These are phyloP conservation scores for Aeschynomene evenia DNA, from an alignment of 306 rosid species.

Conservation along the genomic window DNA sequence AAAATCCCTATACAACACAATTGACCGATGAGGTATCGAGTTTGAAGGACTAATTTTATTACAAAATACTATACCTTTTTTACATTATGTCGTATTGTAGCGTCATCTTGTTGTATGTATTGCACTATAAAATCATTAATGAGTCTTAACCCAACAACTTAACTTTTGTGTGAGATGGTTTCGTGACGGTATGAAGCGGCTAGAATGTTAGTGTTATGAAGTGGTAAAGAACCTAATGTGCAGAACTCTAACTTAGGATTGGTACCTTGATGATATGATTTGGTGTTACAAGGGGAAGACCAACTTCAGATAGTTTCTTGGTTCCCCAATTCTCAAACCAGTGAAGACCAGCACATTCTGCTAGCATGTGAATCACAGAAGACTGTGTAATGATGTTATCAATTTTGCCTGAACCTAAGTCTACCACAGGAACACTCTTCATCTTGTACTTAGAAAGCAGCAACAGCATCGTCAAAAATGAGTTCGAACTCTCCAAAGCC, in stretches of 20 bases:
- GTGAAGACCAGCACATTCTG: slow-evolving; percentile 88
- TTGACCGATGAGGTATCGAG: background rate
- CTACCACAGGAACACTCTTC: slow-evolving; percentile 82
- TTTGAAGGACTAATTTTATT: background rate
- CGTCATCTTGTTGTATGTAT: background rate
- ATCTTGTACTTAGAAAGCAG: slow-evolving; percentile 88
- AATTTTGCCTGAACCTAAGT: slow-evolving; percentile 70
- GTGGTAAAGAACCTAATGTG: background rate
- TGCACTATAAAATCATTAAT: no score
- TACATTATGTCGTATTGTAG: background rate
- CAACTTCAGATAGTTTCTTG: slow-evolving; percentile 67
- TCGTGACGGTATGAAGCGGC: no score
- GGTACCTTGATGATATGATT: slow-evolving; percentile 59
- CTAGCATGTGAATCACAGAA: slow-evolving; percentile 81
- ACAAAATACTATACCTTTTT: background rate
- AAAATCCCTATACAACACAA: background rate
- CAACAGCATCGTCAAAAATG: slow-evolving; percentile 83
- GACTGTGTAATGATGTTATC: slow-evolving; percentile 78
- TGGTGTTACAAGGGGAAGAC: slow-evolving; percentile 66
- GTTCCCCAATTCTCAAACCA: slow-evolving; percentile 97
- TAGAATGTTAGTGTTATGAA: background rate
- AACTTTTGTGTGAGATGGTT: no score
- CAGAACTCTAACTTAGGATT: background rate
- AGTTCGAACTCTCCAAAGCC: slow-evolving; percentile 74
- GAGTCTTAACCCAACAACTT: no score